A percentile compares a stretch with the other conserved stretches of the same genome.
Conservation (phyloP, 495 filamentous ascomycete genomes). For the Podospora bellae-mahoneyi region DNA sequence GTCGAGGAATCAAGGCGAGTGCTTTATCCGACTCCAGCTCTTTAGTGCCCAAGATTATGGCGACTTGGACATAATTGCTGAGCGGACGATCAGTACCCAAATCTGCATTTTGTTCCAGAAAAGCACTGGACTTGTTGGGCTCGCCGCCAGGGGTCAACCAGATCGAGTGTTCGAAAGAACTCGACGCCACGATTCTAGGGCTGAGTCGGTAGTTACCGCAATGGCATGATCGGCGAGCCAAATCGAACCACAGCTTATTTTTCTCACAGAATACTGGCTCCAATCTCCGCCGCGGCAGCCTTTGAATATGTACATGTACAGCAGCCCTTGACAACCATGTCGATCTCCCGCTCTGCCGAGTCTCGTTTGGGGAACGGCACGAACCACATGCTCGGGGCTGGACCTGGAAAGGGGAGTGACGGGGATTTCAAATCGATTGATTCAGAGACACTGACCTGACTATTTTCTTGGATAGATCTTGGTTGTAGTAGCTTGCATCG, state of each 20-base stretch:
- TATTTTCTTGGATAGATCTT: slow-evolving; percentile 2
- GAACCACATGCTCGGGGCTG: slow-evolving; percentile 6
- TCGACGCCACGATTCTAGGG: slow-evolving; percentile 12
- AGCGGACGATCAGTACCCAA: not conserved
- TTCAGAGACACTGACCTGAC: slow-evolving; percentile 4
- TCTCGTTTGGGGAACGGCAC: slow-evolving; percentile 2
- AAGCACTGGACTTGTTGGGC: not conserved
- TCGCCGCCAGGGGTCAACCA: not conserved
- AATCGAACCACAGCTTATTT: slow-evolving; percentile 9
- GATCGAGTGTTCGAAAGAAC: not conserved
- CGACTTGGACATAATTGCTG: not conserved
- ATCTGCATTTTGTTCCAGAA: not conserved
- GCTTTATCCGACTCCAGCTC: not conserved
- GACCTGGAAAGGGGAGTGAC: not conserved
- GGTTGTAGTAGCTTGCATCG: not conserved
- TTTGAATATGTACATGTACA: not conserved
- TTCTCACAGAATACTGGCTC: not conserved
- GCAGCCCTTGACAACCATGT: not conserved
- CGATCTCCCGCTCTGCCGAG: not conserved
- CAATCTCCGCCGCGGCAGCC: not conserved
- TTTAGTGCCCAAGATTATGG: not conserved
- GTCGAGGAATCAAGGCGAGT: not conserved
- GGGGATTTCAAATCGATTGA: not conserved
- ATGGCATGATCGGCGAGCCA: slow-evolving; percentile 8
- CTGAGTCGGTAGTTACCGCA: slow-evolving; percentile 14